Percentiles rank a stretch among this genome's conserved stretches.
Conservation (phyloP, 441 rosid species). For the Erodium texanum region DNA sequence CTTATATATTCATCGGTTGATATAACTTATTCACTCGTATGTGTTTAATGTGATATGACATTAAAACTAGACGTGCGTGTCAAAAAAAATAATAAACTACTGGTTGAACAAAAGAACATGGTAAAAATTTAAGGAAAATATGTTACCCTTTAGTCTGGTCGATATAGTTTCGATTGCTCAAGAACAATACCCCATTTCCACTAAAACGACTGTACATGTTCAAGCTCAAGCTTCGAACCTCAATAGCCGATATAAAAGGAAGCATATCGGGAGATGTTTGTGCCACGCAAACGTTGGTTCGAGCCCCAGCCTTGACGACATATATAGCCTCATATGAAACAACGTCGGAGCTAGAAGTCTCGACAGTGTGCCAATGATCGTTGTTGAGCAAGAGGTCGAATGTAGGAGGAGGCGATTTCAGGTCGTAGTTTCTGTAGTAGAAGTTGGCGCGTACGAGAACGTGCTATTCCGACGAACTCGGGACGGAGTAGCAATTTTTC, state of each 20-base stretch:
- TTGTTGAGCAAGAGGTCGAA: slow-evolving; percentile 51
- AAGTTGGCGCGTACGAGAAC: slow-evolving; percentile 38
- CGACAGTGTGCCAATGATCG: slow-evolving; percentile 33
- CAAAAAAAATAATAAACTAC: no score
- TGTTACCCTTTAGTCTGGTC: neutral
- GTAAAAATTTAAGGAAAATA: no score
- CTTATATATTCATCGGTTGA: no score
- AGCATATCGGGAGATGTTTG: slow-evolving; percentile 30
- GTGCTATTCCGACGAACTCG: slow-evolving; percentile 13
- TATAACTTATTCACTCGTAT: no score
- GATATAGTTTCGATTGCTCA: slow-evolving; percentile 21
- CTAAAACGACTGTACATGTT: slow-evolving; percentile 30
- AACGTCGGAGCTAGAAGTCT: slow-evolving; percentile 25
- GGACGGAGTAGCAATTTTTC: neutral
- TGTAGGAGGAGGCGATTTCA: slow-evolving; percentile 30
- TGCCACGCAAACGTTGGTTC: slow-evolving; percentile 34
- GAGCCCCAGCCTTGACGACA: slow-evolving; percentile 18
- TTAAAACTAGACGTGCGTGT: no score
- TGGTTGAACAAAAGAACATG: no score
- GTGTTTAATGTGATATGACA: no score
- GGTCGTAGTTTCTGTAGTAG: slow-evolving; percentile 45
- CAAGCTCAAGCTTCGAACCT: slow-evolving; percentile 28
- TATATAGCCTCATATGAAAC: slow-evolving; percentile 31
- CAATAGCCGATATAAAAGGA: slow-evolving; percentile 46
- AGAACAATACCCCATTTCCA: slow-evolving; percentile 25